Base-by-base conservation (phyloP, 768 basidiomycete genomes). In the Omphalotus guepiniiformis region DNA sequence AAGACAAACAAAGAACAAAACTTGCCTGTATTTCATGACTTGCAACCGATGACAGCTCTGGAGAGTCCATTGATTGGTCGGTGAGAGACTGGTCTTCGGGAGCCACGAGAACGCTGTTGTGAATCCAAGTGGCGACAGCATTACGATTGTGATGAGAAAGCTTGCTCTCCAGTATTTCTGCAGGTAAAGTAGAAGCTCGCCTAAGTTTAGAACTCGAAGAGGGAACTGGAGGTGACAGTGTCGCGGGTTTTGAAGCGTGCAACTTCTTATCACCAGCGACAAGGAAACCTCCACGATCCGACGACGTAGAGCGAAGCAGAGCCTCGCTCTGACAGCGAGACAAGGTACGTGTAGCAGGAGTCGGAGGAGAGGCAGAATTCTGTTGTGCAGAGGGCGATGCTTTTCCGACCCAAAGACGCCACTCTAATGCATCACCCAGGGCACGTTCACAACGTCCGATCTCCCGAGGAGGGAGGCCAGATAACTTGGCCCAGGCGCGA, bases 401-500 rank as follows among this genome's bases (percentile, higher is more conserved):
- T 66, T 91, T 91, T 47, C 90, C 90, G 32, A 94, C 89, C 90
- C 91, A 93, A 19, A 94, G 79, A n/a, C 88, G 79, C 89, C 90
- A 95, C 51, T 84, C 83, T 16, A 95, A 77, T 7, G 90, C 84
- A 60, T 83, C 82, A 19, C 92, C 88, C 34, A 97, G 79, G 1
- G 88, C 88, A 19, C 88, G 81, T 65, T 97, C 94, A 59, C 91
- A 93, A 15, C 82, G 79, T 30, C 89, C 83, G 42, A 97, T 88
- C 70, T 97, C 93, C 34, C 82, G 70, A 4, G 90, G 82, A 0
- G 85, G 80, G 2, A 97, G 75, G 15, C 93, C 92, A n/a, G 88
- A 88, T 5, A 97, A 76, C 58, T 93, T 93, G 1, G 89, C 88
- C 94, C 94, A 96, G 15, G 93, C 93, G 22, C 83, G 80, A 62